phyloP scores from a whole-genome alignment of 495 filamentous ascomycete species.

The Penicillium steckii region DNA sequence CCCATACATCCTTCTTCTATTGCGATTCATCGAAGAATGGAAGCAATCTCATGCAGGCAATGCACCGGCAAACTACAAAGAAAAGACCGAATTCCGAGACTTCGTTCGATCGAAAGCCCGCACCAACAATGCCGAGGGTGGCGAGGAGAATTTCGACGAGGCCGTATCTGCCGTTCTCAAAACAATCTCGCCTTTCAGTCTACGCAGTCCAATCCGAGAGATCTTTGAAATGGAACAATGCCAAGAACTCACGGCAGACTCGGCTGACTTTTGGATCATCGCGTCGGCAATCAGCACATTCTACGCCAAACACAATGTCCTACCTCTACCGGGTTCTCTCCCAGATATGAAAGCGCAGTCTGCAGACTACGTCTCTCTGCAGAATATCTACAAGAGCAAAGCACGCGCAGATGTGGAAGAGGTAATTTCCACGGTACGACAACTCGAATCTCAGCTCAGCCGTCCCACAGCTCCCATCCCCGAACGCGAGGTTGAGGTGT shows the following conservation, averaged over 20 bases:
- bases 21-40: conserved; percentile 87
- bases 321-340: conserved; percentile 83
- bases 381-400: conserved; percentile 92
- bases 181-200: conserved; percentile 63
- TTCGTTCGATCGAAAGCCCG: conserved; percentile 65
- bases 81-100: conserved; percentile 80
- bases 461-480: conserved; percentile 49
- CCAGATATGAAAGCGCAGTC: conserved; percentile 99
- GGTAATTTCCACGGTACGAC: conserved; percentile 67
- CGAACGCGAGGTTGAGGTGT: conserved; percentile 80
- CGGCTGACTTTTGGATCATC: conserved; percentile 81
- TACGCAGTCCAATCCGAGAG: conserved; percentile 68
- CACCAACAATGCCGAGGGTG: conserved; percentile 76
- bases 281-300: conserved; percentile 77
- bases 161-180: conserved; percentile 85
- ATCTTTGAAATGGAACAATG: conserved; percentile 72
- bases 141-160: conserved; percentile 97
- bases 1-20: conserved; percentile 79
- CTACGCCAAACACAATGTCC: conserved; percentile 62
- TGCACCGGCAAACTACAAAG: conserved; percentile 71
- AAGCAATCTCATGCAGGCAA: conserved; percentile 67
- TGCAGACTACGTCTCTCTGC: conserved; percentile 84
- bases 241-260: conserved; percentile 40
- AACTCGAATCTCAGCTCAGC: conserved; percentile 54
- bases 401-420: conserved; percentile 77